Base-by-base conservation (phyloP, 2,329 filamentous ascomycete species). In the Curvularia sp. region DNA sequence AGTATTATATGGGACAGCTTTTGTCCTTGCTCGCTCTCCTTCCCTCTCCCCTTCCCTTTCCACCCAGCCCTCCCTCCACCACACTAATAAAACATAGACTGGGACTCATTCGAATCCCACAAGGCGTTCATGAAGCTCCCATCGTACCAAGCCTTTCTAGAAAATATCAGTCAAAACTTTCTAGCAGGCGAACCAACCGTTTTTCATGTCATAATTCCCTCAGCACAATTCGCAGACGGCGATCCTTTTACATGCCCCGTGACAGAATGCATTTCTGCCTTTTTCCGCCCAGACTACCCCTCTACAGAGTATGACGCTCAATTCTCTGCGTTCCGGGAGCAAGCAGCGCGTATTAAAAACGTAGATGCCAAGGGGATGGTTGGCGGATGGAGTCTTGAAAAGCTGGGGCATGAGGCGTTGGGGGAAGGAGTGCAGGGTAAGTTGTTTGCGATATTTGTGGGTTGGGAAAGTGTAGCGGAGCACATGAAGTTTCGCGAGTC, bases 381-480 rank as follows among this genome's bases (percentile, higher is more conserved):
- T 65, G 71, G 67, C 38, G 67, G 75, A 55, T 72, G 81, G 79
- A 65, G 70, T 60, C 36, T 78, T 2, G 77, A 78, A 50, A 55
- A 58, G 52, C 65, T 60, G 8, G 50, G 43, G 42, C 63, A 61
- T 49, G 65, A 63, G 43, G 53, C 28, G 58, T 67, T 65, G 36
- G 65, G 63, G 1, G 60, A 64, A 32, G 64, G 58, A 1, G 61
- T 73, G 0, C 74, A 75, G 3, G 71, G 74, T 3, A 77, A 78
- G 53, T 69, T 79, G 54, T 78, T 79, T 64, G 64, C 81, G 3
- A 57, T 79, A n/a, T 75, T 77, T 18, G 73, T 84, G 53, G 84
- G 83, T 5, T 87, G 84, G 84, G 72, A 80, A 49, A 82, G 76
- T 64, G 74, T 82, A 19, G 80, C 84, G 34, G 75, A 74, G 47